Base-by-base conservation (phyloP, 176 grass and related monocot species). In the Avena atlantica region DNA sequence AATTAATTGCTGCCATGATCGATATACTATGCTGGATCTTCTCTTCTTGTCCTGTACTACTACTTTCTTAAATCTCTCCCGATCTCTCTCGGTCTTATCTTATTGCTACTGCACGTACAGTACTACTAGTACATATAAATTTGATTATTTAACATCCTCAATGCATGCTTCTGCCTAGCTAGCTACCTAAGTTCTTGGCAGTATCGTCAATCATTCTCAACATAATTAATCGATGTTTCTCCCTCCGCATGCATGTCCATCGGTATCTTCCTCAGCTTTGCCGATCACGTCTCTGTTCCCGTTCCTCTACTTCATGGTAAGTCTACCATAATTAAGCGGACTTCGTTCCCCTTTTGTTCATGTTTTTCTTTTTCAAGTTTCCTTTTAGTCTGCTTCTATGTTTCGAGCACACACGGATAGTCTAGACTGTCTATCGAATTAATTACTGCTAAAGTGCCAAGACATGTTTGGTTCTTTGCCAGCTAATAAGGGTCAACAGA, bases 261-360 rank as follows among this genome's bases (percentile, higher is more conserved):
- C 71, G 6, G 40, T 6, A 9, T 2, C 72, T 8, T 87, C 88
- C 88, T 80, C 95, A 97, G 95, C 89, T 87, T 80, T 97, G 59
- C 90, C 95, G 55, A 89, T 93, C 82, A 89, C 91, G 65, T 90
- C 89, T 0, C 44, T 97, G 51, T 95, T 95, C 65, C 95, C 95
- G 34, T 97, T 90, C 78, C 9, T 97, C 78, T 97, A 97, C 77
- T 97, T 93, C 89, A 93, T 97, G 95, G 95, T 97, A 89, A n/a
- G 92, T 89, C 45, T 16, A 9, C 34, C 53, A 49, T 7, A 34
- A 34, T 34, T 34, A 16, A 7, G 5, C 60, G 5, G 23, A 5
- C 7, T 25, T 34, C 31, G 31, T 34, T 4, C 29, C 64, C 1
- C 17, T 68, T 68, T 16, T 36, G 14, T 36, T 14, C 12, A 1